A percentile compares a stretch with the other conserved stretches of the same genome.
These are phyloP conservation scores for Phytophthora colocasiae DNA, from an alignment of 352 stramenopile species.

Conservation along the genomic window DNA sequence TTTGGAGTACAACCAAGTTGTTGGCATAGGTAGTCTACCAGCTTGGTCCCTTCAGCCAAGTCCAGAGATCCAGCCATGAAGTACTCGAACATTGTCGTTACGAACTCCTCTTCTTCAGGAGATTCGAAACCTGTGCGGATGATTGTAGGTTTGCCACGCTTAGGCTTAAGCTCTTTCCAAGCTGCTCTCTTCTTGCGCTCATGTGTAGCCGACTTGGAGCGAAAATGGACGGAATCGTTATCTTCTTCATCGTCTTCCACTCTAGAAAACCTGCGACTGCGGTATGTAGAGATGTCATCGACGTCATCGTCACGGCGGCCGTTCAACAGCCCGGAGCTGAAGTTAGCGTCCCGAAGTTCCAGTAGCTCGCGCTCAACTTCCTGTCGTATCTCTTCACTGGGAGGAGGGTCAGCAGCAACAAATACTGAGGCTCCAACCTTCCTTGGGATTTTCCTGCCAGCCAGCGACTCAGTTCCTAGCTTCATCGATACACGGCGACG, in stretches of 20 bases:
- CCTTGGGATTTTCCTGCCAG: constrained; percentile 61
- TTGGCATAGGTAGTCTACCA: constrained; percentile 66
- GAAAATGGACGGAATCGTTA: neutral
- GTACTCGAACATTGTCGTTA: constrained; percentile 65
- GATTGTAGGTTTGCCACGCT: constrained; percentile 63
- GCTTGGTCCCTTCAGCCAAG: constrained; percentile 57
- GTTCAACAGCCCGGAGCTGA: constrained; percentile 26
- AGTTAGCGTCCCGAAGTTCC: constrained; percentile 48
- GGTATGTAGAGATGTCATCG: constrained; percentile 1
- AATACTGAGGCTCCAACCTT: constrained; percentile 77
- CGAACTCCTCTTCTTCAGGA: constrained; percentile 66
- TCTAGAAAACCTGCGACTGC: constrained; percentile 21
- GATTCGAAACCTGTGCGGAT: constrained; percentile 81
- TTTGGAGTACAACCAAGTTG: constrained; percentile 62
- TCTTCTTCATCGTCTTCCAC: constrained; percentile 19
- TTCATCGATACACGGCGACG: constrained; percentile 76
- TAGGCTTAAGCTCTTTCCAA: constrained; percentile 17
- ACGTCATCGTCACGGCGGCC: constrained; percentile 13
- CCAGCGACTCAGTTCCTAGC: constrained; percentile 69
- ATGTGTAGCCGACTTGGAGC: constrained; percentile 5
- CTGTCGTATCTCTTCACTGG: constrained; percentile 36
- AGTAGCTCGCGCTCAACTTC: constrained; percentile 46
- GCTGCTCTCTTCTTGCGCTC: constrained; percentile 25
- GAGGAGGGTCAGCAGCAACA: constrained; percentile 47
- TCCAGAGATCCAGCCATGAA: constrained; percentile 67